These are phyloP conservation scores for Cryptomeria japonica DNA, from an alignment of 75 land plant genomes.

Conservation along the genomic window DNA sequence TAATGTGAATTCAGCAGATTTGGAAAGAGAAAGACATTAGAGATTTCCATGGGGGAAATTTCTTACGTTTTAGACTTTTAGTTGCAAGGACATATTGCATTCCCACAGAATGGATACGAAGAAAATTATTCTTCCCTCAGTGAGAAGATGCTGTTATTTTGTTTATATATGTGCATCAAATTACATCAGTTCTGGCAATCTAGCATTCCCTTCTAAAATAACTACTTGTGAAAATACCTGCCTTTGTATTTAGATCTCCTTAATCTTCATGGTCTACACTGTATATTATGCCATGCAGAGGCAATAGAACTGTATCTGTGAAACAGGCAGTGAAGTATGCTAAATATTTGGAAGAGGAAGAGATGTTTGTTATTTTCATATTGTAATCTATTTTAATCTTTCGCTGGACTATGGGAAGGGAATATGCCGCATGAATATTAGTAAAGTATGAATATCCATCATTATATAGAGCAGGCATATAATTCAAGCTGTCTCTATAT, in stretches of 20 bases:
- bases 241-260: background rate
- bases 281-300: slow-evolving; percentile 9
- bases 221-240: background rate
- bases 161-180: background rate
- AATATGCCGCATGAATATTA: background rate
- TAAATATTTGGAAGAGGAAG: background rate
- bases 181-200: background rate
- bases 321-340: background rate
- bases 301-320: background rate
- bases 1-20: slow-evolving; percentile 14
- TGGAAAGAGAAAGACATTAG: background rate
- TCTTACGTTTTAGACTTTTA: background rate
- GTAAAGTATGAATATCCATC: background rate
- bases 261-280: background rate
- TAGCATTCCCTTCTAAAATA: background rate
- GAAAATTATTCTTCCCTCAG: background rate
- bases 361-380: background rate
- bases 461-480: background rate
- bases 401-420: background rate
- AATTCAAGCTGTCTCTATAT: background rate
- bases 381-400: background rate
- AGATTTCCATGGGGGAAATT: background rate
- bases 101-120: background rate
- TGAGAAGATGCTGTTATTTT: background rate
- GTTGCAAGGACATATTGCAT: background rate